Base-by-base conservation (phyloP, 768 basidiomycete species). In the Galerina sulciceps region DNA sequence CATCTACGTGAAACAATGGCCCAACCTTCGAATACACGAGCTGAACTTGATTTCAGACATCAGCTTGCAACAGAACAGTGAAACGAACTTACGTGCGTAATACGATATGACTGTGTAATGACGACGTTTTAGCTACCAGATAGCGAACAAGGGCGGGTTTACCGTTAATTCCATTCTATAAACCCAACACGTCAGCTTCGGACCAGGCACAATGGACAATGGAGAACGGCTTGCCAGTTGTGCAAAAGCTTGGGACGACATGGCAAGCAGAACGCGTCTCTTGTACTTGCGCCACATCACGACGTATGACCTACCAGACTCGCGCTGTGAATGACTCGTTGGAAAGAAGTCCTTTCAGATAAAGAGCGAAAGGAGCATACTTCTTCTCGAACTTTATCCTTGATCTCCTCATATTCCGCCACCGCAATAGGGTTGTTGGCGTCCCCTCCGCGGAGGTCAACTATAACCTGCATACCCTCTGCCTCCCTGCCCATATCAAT, bases 191-290 rank as follows among this genome's bases (percentile, higher is more conserved):
- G 50, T 62, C 42, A 67, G 60, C 52, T 38, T 52, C 53, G 54
- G 20, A 57, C 26, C 48, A 55, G 26, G 49, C 15, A 41, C 26
- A 8, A 31, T 8, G 51, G 44, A 18, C 22, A 10, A 54, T 14
- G 42, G 36, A 56, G 40, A 35, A 63, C 44, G 5, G 80, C 92
- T 59, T 62, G 94, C 94, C 68, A 97, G 77, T 69, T 97, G 96
- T 42, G 96, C 96, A 74, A 97, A 96, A 41, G 93, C 91, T 72
- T 97, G 96, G 55, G 93, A 93, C 17, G 91, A 93, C 93, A 96
- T 96, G 14, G 96, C 96, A 45, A 98, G 84, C 61, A 97, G 71
- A 10, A 99, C 94, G 35, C 95, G 81, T 31, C 88, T 87, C 67
- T 90, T 89, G 71, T 98, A 97, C 65, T 85, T 83, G 65, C 73